Evolutionary conservation across 2,329 filamentous ascomycete species (phyloP).

Genomic region (Alternaria sp.): DNA sequence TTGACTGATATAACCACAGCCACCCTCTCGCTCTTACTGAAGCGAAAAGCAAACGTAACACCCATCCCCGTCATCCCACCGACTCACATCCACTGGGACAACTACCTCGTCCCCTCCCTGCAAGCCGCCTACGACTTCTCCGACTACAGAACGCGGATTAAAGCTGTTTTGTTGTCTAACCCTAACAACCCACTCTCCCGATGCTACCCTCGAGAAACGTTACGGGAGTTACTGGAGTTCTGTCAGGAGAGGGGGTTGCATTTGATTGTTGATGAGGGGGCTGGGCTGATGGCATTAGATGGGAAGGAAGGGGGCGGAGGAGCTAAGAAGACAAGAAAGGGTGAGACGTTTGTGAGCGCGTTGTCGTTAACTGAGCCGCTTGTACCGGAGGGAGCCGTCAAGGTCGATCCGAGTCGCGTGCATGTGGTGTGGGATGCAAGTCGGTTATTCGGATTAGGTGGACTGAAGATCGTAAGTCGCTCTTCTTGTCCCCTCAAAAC

Average conservation of each 20-base stretch:
- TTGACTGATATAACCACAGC: background rate
- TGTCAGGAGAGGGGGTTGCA: constrained; percentile 40
- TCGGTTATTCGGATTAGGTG: constrained; percentile 39
- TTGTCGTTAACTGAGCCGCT: constrained; percentile 37
- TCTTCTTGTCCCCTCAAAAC: background rate
- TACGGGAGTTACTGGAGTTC: constrained; percentile 42
- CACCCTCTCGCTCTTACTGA: constrained; percentile 12
- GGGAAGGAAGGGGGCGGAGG: background rate
- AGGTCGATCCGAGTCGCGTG: constrained; percentile 39
- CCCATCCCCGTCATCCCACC: constrained; percentile 36
- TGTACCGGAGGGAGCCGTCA: constrained; percentile 35
- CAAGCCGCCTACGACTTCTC: constrained; percentile 41
- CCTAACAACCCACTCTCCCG: constrained; percentile 35
- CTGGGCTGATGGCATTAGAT: constrained; percentile 24
- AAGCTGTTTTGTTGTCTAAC: constrained; percentile 38
- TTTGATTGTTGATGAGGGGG: constrained; percentile 38
- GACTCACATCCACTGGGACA: constrained; percentile 39
- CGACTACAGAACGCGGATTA: constrained; percentile 33
- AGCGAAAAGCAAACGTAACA: constrained; percentile 32
- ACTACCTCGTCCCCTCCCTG: constrained; percentile 38
- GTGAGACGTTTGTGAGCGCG: constrained; percentile 30
- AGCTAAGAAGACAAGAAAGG: background rate
- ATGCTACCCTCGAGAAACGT: constrained; percentile 32
- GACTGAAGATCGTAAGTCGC: constrained; percentile 33
- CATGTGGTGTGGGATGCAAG: constrained; percentile 42